Evolutionary conservation across 768 basidiomycete species (phyloP).

Genomic region (Russula vinacea): DNA sequence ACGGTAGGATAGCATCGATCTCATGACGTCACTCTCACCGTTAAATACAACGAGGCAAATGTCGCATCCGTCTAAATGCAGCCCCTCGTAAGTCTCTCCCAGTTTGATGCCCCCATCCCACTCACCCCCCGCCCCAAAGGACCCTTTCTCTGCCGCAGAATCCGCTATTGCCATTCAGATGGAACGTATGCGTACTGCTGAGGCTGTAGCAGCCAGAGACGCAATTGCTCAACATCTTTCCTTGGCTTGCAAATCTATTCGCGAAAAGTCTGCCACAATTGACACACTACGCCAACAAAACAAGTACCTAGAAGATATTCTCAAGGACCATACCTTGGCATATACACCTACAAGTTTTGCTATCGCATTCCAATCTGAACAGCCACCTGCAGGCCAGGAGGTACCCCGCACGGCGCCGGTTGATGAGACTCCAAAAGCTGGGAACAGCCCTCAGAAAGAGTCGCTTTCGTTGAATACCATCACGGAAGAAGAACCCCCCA

Average conservation of each 20-base stretch:
- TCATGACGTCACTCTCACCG: constrained; percentile 32
- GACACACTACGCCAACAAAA: constrained; percentile 26
- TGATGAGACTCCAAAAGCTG: not conserved
- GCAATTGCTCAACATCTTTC: constrained; percentile 28
- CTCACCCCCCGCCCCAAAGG: not conserved
- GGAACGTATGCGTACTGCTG: constrained; percentile 24
- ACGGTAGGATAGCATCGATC: constrained; percentile 47
- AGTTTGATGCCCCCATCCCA: too few species aligned
- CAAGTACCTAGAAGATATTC: constrained; percentile 33
- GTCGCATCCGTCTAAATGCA: constrained; percentile 13
- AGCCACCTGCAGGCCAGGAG: constrained; percentile 13
- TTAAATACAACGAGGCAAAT: not conserved
- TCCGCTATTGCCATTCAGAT: constrained; percentile 29
- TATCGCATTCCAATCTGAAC: not conserved
- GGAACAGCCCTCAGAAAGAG: constrained; percentile 4
- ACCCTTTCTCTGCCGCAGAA: constrained; percentile 28
- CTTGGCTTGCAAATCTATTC: constrained; percentile 27
- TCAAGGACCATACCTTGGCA: constrained; percentile 34
- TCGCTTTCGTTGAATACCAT: not conserved
- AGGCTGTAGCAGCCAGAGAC: constrained; percentile 30
- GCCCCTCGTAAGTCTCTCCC: constrained; percentile 18
- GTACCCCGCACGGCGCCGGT: not conserved
- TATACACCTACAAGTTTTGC: not conserved
- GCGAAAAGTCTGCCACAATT: constrained; percentile 27
- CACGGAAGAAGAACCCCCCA: constrained; percentile 21